These are phyloP conservation scores for Neurospora sp. DNA, from an alignment of 495 filamentous ascomycete genomes.

Conservation along the genomic window DNA sequence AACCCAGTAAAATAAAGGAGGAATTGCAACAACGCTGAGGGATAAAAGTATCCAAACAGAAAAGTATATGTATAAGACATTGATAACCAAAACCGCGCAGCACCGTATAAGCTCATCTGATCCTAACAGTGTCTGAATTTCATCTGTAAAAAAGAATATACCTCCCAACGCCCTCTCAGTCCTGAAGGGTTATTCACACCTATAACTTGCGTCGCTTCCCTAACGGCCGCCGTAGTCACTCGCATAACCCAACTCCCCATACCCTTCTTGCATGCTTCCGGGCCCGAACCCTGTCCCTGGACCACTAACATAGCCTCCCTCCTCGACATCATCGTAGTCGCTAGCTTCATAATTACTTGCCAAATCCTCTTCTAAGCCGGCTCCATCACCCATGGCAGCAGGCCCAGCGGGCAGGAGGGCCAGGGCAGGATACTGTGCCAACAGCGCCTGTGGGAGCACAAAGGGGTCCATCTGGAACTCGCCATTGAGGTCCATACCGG, in stretches of 20 bases:
- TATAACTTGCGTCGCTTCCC: background rate
- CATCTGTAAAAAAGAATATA: background rate
- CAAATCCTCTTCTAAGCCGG: conserved; percentile 59
- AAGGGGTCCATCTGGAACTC: conserved; percentile 47
- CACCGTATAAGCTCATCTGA: background rate
- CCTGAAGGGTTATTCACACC: background rate
- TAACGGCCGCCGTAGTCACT: conserved; percentile 42
- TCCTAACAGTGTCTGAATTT: background rate
- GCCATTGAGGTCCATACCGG: conserved; percentile 34
- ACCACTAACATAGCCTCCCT: conserved; percentile 47
- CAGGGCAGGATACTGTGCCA: conserved; percentile 86
- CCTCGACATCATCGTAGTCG: conserved; percentile 55
- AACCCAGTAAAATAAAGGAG: background rate
- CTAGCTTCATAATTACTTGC: conserved; percentile 87
- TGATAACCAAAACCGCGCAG: background rate
- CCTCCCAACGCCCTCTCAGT: background rate
- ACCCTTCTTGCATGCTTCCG: conserved; percentile 38
- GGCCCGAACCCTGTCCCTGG: conserved; percentile 41
- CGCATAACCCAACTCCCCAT: conserved; percentile 41
- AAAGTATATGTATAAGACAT: background rate
- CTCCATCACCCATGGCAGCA: conserved; percentile 42
- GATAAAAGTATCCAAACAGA: background rate
- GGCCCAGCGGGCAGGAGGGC: conserved; percentile 73
- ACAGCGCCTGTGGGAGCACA: conserved; percentile 72
- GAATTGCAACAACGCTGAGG: background rate